phyloP scores from a whole-genome alignment of 768 basidiomycete species.

The Russula emetica region DNA sequence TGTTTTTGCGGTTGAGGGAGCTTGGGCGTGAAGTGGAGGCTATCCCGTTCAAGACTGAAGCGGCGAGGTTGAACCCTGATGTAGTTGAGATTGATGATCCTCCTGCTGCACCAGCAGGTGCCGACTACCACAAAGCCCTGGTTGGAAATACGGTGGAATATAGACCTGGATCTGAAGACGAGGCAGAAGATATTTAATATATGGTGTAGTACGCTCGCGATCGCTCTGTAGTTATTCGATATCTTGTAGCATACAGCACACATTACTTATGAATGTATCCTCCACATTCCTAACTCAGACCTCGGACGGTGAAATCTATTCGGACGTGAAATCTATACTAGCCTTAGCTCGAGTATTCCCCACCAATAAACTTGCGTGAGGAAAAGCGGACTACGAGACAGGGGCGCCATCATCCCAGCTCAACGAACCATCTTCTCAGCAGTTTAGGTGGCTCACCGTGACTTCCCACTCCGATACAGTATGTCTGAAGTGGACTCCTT shows the following conservation, averaged over 20 bases:
- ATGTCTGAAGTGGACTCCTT: too few species aligned
- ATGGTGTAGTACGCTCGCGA: not conserved
- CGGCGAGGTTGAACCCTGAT: constrained; percentile 17
- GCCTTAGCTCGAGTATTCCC: too few species aligned
- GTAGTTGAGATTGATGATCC: constrained; percentile 19
- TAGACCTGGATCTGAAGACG: constrained; percentile 3
- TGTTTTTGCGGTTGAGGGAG: constrained; percentile 14
- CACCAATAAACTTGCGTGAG: too few species aligned
- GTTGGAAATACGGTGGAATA: not conserved
- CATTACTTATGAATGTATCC: not conserved
- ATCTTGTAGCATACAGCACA: constrained; percentile 12
- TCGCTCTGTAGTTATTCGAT: not conserved
- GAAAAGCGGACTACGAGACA: too few species aligned
- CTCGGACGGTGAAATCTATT: not conserved
- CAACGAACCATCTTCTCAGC: too few species aligned
- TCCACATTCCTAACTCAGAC: not conserved
- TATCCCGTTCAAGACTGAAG: constrained; percentile 22
- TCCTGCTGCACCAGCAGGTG: not conserved
- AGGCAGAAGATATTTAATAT: constrained; percentile 9
- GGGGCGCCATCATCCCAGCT: too few species aligned
- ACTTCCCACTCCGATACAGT: too few species aligned
- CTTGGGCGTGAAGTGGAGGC: constrained; percentile 22
- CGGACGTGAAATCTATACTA: not conserved
- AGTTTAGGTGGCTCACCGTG: too few species aligned
- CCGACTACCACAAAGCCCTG: not conserved